Conservation (phyloP, 805 yeast genomes). For the Candida palmyrensis region DNA sequence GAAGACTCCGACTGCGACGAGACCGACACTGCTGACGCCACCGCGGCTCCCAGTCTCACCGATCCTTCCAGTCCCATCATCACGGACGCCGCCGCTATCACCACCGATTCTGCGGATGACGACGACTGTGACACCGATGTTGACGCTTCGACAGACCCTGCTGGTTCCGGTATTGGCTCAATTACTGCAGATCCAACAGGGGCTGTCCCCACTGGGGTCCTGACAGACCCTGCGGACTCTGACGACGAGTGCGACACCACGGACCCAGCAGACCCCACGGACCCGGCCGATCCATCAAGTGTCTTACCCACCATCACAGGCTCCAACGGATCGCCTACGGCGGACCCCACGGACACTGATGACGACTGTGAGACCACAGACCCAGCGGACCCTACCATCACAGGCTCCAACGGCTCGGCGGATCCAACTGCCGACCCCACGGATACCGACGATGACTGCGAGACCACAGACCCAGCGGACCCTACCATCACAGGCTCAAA, state of each 20-base stretch:
- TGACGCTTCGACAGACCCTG: too few relatives aligned
- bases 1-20: too few relatives aligned
- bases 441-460: slow-evolving; percentile 7
- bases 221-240: slow-evolving; percentile 2
- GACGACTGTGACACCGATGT: too few relatives aligned
- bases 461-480: slow-evolving; percentile 4
- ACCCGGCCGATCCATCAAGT: too few relatives aligned
- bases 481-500: not conserved
- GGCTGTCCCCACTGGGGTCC: not conserved
- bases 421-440: slow-evolving; percentile 1
- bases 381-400: slow-evolving; percentile 2
- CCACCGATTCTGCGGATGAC: too few relatives aligned
- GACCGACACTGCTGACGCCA: slow-evolving; percentile 4
- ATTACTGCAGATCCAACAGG: slow-evolving; percentile 6
- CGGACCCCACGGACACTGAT: slow-evolving; percentile 5
- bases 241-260: not conserved
- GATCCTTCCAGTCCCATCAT: too few relatives aligned
- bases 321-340: slow-evolving; percentile 4
- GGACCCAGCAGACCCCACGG: too few relatives aligned
- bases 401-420: slow-evolving; percentile 3
- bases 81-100: slow-evolving; percentile 8
- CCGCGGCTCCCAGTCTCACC: too few relatives aligned
- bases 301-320: slow-evolving; percentile 2
- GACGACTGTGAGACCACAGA: slow-evolving; percentile 3
- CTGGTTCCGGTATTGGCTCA: slow-evolving; percentile 8